Conservation (phyloP, 805 yeast species). For the Saccharomycopsis lassenensis region DNA sequence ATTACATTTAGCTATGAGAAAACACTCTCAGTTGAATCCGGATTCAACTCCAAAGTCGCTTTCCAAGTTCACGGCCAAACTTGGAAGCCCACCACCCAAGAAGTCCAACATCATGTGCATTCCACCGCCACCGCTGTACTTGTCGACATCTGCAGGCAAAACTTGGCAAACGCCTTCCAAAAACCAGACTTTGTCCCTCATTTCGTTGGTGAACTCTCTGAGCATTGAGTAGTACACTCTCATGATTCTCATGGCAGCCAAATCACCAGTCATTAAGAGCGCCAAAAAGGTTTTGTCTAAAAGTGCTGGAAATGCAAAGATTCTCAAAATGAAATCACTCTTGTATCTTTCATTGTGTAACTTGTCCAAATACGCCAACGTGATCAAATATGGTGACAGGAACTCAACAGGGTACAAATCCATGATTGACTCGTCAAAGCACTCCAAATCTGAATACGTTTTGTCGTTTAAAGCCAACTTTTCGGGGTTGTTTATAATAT, state of each 20-base stretch:
- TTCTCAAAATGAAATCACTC: conserved; percentile 74
- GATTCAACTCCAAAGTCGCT: background rate
- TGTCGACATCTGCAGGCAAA: conserved; percentile 85
- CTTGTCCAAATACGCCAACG: conserved; percentile 77
- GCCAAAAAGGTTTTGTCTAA: conserved; percentile 73
- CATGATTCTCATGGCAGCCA: conserved; percentile 84
- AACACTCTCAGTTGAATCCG: background rate
- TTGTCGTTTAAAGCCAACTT: conserved; percentile 15
- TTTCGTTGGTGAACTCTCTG: conserved; percentile 71
- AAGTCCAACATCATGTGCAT: conserved; percentile 88
- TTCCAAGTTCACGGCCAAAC: conserved; percentile 31
- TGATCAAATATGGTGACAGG: conserved; percentile 77
- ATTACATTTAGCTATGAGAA: too few relatives aligned
- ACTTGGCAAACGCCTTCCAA: conserved; percentile 85
- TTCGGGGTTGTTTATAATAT: conserved; percentile 36
- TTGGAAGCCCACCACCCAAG: conserved; percentile 56
- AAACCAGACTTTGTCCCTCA: conserved; percentile 89
- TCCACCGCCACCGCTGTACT: conserved; percentile 83
- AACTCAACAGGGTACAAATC: conserved; percentile 81
- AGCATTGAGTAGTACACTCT: conserved; percentile 75
- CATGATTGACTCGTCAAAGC: conserved; percentile 77
- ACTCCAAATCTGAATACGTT: conserved; percentile 45
- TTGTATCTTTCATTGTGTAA: conserved; percentile 72
- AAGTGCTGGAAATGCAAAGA: conserved; percentile 89
- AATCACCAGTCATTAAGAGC: conserved; percentile 72